These are phyloP conservation scores for Trichoderma sp. DNA, from an alignment of 2,329 filamentous ascomycete genomes.

Conservation along the genomic window DNA sequence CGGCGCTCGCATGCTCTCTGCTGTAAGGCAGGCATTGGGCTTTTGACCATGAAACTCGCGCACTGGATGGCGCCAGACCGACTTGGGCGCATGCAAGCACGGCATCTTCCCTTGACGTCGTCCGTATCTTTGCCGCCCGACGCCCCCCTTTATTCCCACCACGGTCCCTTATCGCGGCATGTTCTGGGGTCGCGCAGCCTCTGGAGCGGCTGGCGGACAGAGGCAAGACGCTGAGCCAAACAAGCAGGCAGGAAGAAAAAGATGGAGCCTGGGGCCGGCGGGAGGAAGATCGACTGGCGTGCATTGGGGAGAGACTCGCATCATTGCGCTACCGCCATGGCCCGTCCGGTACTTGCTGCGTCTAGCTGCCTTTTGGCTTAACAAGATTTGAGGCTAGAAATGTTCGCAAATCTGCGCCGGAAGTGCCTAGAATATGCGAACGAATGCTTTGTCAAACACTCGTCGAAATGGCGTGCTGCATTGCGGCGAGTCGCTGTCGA, in stretches of 20 bases:
- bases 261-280: conserved; percentile 13
- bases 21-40: neutral
- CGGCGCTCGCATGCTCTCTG: neutral
- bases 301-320: conserved; percentile 27
- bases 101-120: neutral
- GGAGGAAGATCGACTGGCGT: conserved; percentile 20
- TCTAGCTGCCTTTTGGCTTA: neutral
- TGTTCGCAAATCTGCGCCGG: neutral
- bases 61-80: conserved; percentile 24
- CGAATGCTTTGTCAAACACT: conserved; percentile 19
- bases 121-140: conserved; percentile 4
- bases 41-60: neutral
- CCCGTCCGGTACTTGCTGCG: conserved; percentile 18
- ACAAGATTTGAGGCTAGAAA: conserved; percentile 18
- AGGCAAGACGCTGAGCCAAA: neutral
- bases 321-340: conserved; percentile 26
- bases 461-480: conserved; percentile 21
- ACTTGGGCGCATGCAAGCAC: conserved; percentile 23
- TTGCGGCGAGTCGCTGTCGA: neutral
- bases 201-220: conserved; percentile 3
- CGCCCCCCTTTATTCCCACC: conserved; percentile 7
- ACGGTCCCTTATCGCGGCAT: conserved; percentile 19
- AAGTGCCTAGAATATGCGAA: neutral
- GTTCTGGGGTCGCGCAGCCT: conserved; percentile 1
- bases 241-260: neutral